Evolutionary conservation across 352 stramenopile species (phyloP), one percentile per base, ranked within the genome.

Genomic region (Aphanomyces astaci): DNA sequence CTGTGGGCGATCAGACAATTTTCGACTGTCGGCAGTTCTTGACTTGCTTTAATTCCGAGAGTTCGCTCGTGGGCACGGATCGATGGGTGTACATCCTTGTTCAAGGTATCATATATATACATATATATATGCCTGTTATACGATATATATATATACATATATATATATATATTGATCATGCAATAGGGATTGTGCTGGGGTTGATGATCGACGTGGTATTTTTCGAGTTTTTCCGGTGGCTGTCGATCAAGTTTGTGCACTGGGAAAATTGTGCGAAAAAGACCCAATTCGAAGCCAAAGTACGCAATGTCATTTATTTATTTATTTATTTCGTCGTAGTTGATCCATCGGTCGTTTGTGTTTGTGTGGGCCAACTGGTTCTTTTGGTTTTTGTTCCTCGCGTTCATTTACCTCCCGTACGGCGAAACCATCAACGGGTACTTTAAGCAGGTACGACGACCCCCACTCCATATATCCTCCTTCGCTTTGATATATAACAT

Each of bases 11-110:
- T 1, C 55, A 74, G 2, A 39, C 25, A 13, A 10, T 60, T 22
- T 33, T 60, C 28, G 22, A 19, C 9, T 95, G 86, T 33, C 78
- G 88, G 33, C 91, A 81, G 79, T 95, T 92, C 57, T 73, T 95
- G 33, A 89, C 86, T 66, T 95, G 87, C 66, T 95, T 95, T 48
- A 82, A 84, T 22, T 86, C 84, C 0, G 75, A 78, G 1, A 72
- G 51, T 15, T 66, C 70, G 13, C 31, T 51, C 4, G 46, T 76
- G 11, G 72, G 71, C 39, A 76, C 57, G 17, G 70, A 73, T 49
- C 64, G 72, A 0, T 76, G 72, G 71, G 64, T 76, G n/a, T 76
- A 76, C 57, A 76, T 76, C 32, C 69, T 76, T n/a, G 49, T 22
- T 4, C 72, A 76, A 66, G 70, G 70, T 43, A n/a, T n/a, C n/a